Base-by-base conservation (phyloP, 179 eudicot genomes). In the Pouteria campechiana region DNA sequence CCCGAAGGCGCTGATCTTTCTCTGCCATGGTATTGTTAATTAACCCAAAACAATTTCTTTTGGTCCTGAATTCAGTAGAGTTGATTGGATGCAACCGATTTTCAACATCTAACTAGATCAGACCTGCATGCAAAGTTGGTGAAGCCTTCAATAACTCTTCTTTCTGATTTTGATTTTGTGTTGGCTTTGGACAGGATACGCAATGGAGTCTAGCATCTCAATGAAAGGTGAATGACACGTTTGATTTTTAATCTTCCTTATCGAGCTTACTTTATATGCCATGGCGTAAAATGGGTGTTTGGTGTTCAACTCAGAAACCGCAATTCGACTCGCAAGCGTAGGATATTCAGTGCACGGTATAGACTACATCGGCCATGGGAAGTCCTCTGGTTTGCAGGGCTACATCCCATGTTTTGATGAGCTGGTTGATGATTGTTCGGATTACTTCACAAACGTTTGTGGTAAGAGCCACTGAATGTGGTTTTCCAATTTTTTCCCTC, bases 21-120 rank as follows among this genome's bases (percentile, higher is more conserved):
- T 90, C 22, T 90, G 98, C 74, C 98, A 90, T 65, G 98, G 97
- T 89, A n/a, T n/a, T n/a, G n/a, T n/a, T n/a, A n/a, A n/a, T n/a
- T n/a, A n/a, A n/a, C n/a, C n/a, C n/a, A n/a, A n/a, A n/a, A n/a
- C n/a, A n/a, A n/a, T n/a, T n/a, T n/a, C n/a, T n/a, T n/a, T n/a
- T n/a, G n/a, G n/a, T n/a, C n/a, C n/a, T n/a, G n/a, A n/a, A n/a
- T n/a, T n/a, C n/a, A n/a, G n/a, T n/a, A n/a, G n/a, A n/a, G n/a
- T n/a, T n/a, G n/a, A n/a, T n/a, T n/a, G n/a, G n/a, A n/a, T n/a
- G n/a, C n/a, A n/a, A n/a, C n/a, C n/a, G n/a, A n/a, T n/a, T n/a
- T n/a, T n/a, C n/a, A n/a, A n/a, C n/a, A n/a, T n/a, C n/a, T n/a
- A n/a, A n/a, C n/a, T n/a, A n/a, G n/a, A n/a, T n/a, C n/a, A n/a